phyloP scores from a whole-genome alignment of 2,329 filamentous ascomycete genomes.

The Teratosphaeria nubilosa region DNA sequence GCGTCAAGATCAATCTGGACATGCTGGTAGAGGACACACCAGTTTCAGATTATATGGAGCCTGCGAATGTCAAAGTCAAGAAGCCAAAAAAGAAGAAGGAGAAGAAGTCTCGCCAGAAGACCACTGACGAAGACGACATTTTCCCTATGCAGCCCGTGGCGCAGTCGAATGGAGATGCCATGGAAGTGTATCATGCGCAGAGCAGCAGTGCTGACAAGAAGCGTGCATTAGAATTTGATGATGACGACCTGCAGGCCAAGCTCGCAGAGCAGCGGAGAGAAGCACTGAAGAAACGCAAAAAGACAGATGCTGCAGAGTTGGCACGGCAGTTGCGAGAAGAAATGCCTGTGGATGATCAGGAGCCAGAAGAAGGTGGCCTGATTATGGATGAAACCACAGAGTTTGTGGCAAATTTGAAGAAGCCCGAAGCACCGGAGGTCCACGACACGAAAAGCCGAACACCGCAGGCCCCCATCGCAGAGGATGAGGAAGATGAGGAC shows the following conservation, averaged over 20 bases:
- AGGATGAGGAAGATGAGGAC: conserved; percentile 41
- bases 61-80: conserved; percentile 80
- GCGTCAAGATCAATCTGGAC: conserved; percentile 68
- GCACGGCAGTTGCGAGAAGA: conserved; percentile 67
- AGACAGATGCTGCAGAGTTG: conserved; percentile 73
- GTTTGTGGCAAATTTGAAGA: conserved; percentile 79
- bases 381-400: conserved; percentile 95
- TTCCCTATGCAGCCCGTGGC: background rate
- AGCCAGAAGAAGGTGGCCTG: conserved; percentile 53
- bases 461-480: conserved; percentile 16
- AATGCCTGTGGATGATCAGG: conserved; percentile 50
- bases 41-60: conserved; percentile 78
- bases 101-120: conserved; percentile 59
- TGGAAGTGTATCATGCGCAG: conserved; percentile 60
- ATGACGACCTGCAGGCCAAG: conserved; percentile 83
- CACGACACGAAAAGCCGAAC: conserved; percentile 17
- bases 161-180: conserved; percentile 40
- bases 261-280: conserved; percentile 72
- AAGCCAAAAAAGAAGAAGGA: conserved; percentile 80
- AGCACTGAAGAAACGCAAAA: conserved; percentile 87
- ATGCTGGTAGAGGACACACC: conserved; percentile 49
- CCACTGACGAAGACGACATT: conserved; percentile 48
- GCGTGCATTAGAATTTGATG: conserved; percentile 53
- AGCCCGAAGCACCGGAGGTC: conserved; percentile 45
- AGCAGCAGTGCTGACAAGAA: conserved; percentile 43